phyloP scores from a whole-genome alignment of 805 yeast species.

The Candida stauntonica region DNA sequence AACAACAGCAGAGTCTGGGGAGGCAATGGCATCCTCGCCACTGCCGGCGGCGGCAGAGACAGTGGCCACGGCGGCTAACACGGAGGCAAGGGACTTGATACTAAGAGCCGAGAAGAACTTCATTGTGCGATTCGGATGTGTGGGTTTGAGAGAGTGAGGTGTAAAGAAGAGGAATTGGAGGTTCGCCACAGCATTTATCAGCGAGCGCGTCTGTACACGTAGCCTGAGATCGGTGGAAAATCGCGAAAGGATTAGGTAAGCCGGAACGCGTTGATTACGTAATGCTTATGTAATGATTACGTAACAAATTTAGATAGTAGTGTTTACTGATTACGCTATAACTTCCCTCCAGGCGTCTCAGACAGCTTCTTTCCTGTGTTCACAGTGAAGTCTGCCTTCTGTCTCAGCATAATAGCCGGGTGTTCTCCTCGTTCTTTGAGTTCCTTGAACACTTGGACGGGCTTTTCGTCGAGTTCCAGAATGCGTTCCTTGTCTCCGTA shows the following conservation, averaged over 20 bases:
- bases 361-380: slow-evolving; percentile 23
- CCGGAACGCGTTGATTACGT: not conserved
- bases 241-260: too few relatives aligned
- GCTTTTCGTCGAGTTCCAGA: slow-evolving; percentile 79
- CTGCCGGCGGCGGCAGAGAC: slow-evolving; percentile 39
- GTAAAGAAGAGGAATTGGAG: not conserved
- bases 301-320: too few relatives aligned
- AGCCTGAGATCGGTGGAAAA: too few relatives aligned
- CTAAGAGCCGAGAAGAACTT: slow-evolving; percentile 32
- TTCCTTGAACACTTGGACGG: slow-evolving; percentile 80
- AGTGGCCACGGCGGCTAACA: slow-evolving; percentile 35
- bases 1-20: slow-evolving; percentile 83
- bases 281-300: not conserved
- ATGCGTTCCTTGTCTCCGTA: slow-evolving; percentile 89
- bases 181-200: too few relatives aligned
- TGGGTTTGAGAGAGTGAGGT: not conserved
- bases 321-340: slow-evolving; percentile 20
- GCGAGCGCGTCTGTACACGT: too few relatives aligned
- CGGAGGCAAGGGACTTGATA: slow-evolving; percentile 35
- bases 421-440: slow-evolving; percentile 79
- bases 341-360: slow-evolving; percentile 41
- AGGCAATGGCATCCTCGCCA: slow-evolving; percentile 63
- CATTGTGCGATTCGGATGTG: slow-evolving; percentile 27
- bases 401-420: slow-evolving; percentile 90
- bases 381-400: slow-evolving; percentile 54